Base-by-base conservation (phyloP, 768 basidiomycete species). In the Rhizopogon rudus region DNA sequence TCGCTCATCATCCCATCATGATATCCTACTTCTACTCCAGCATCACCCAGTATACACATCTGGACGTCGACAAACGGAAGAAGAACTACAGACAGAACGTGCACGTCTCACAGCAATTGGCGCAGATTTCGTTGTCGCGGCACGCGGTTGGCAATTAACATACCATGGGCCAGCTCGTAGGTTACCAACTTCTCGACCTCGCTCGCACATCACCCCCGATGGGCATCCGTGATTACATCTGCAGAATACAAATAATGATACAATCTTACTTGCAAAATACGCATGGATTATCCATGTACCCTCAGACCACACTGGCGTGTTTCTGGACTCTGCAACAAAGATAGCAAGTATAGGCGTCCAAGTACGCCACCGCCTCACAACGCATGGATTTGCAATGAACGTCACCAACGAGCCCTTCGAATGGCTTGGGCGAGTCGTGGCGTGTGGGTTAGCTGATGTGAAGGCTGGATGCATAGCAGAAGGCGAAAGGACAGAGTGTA, bases 331-430 rank as follows among this genome's bases (percentile, higher is more conserved):
- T n/a, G 72, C 71, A 31, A 88, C 88, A 44, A 99, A 98, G 71
- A 78, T 99, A 62, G 93, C 84, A 16, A 98, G 96, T 64, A 96
- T 99, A 51, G 97, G 97, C 43, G 93, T 99, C 51, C 94, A 98
- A 69, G 86, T 98, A 52, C 86, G 94, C 54, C 95, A 98, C 66
- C 82, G 96, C 43, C 80, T 99, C 53, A 96, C 97, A 43, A 88
- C 86, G 25, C 97, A 99, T 67, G 97, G 97, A 1, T 97, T 99
- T 71, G 83, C 94, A 1, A 73, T 98, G 66, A 99, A 99, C 70
- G 76, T 98, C 56, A 92, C 93, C 0, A 71, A 69, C 29, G 88
- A 97, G 59, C 93, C 93, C 4, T 66, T 85, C 25, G 59, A 73
- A 22, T 98, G 96, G 96, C 98, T 99, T 66, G 77, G 88, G 63